Conservation (phyloP, 2,329 filamentous ascomycete genomes). For the Calonectria pseudoturangicola region DNA sequence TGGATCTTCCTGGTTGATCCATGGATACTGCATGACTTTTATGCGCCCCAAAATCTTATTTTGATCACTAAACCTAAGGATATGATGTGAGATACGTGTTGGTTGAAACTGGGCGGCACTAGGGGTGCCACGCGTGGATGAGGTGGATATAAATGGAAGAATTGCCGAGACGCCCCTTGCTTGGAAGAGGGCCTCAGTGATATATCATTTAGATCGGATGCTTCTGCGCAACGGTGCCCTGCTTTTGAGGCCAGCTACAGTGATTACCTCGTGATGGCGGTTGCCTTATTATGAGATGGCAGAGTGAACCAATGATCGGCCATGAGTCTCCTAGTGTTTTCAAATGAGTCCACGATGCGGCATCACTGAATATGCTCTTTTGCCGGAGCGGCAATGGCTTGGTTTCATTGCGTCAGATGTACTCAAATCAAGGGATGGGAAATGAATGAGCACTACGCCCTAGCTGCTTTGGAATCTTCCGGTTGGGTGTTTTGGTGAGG, state of each 20-base stretch:
- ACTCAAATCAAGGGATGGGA: not conserved
- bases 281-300: not conserved
- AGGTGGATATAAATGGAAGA: not conserved
- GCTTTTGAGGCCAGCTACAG: constrained; percentile 6
- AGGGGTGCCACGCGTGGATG: not conserved
- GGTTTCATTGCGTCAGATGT: not conserved
- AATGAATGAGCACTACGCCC: not conserved
- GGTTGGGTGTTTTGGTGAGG: not conserved
- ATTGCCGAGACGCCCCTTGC: not conserved
- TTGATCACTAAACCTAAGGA: not conserved
- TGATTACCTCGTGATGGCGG: not conserved
- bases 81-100: not conserved
- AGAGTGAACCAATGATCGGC: not conserved
- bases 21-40: not conserved
- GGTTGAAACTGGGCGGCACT: not conserved
- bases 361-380: not conserved
- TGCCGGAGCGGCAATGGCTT: not conserved
- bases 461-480: not conserved
- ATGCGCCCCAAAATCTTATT: not conserved
- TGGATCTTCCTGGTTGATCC: not conserved
- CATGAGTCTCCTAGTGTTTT: too few species aligned
- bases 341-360: not conserved
- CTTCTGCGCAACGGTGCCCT: not conserved
- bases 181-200: constrained; percentile 2
- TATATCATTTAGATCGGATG: not conserved